These are phyloP conservation scores for Penicillium odoratum DNA, from an alignment of 495 filamentous ascomycete species.

Conservation along the genomic window DNA sequence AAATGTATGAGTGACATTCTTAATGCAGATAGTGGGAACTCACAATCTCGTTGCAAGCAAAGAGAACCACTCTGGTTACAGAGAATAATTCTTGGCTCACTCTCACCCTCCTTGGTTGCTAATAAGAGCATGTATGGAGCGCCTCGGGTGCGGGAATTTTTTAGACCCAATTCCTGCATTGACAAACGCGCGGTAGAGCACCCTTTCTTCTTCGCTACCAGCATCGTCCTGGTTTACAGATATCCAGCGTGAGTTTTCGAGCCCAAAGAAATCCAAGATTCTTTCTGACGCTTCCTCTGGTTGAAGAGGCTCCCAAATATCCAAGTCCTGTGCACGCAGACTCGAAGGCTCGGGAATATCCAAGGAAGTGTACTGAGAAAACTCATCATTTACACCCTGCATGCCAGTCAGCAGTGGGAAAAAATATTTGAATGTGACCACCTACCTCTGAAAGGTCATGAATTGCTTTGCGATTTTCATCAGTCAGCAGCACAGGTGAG, in stretches of 20 bases:
- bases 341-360: constrained; percentile 31
- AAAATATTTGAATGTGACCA: not conserved
- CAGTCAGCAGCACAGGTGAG: constrained; percentile 25
- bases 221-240: constrained; percentile 42
- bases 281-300: constrained; percentile 31
- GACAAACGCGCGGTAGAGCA: constrained; percentile 42
- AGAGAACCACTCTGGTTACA: constrained; percentile 46
- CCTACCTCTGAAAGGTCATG: constrained; percentile 40
- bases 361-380: constrained; percentile 31
- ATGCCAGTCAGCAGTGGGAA: constrained; percentile 1
- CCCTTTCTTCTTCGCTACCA: constrained; percentile 40
- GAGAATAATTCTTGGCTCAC: constrained; percentile 43
- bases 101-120: constrained; percentile 38
- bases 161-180: constrained; percentile 44
- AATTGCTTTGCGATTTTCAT: constrained; percentile 44
- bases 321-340: constrained; percentile 30
- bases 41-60: constrained; percentile 40
- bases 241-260: constrained; percentile 37
- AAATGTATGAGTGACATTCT: not conserved
- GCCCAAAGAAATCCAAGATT: constrained; percentile 16
- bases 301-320: constrained; percentile 41
- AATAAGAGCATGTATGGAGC: constrained; percentile 47
- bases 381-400: constrained; percentile 38
- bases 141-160: constrained; percentile 32
- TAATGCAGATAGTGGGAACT: constrained; percentile 5